These are phyloP conservation scores for Linderniella brevidens DNA, from an alignment of 257 asterid genomes.

Conservation along the genomic window DNA sequence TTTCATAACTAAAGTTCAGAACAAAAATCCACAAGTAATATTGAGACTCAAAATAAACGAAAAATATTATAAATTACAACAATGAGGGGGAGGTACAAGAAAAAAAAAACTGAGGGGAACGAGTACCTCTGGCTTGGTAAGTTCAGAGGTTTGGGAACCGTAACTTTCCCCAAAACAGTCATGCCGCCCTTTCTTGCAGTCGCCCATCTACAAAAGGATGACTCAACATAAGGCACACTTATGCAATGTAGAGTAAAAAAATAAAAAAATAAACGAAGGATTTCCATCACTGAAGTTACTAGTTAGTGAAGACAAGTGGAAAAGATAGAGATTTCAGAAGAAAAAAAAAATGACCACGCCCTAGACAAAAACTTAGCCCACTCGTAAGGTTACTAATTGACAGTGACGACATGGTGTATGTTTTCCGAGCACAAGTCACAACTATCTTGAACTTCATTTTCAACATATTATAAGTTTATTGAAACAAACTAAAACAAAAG, in stretches of 20 bases:
- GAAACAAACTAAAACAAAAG: neutral
- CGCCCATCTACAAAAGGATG: constrained; percentile 42
- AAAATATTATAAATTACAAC: constrained; percentile 4
- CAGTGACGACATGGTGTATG: no score
- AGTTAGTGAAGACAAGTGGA: no score
- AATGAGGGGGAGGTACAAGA: neutral
- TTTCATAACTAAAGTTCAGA: constrained; percentile 16
- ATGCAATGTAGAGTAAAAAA: no score
- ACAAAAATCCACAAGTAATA: neutral
- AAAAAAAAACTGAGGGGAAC: constrained; percentile 8
- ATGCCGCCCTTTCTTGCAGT: constrained; percentile 85
- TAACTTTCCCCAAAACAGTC: constrained; percentile 88
- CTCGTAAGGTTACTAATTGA: no score
- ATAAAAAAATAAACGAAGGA: no score
- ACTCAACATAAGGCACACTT: neutral
- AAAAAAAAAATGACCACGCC: no score
- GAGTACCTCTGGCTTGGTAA: constrained; percentile 87
- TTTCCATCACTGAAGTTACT: no score
- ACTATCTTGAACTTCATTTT: no score
- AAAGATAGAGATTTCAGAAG: no score
- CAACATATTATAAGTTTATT: neutral
- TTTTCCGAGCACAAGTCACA: no score
- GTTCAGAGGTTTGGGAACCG: constrained; percentile 94
- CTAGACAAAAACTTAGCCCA: no score
- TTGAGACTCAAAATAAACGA: neutral